Base-by-base conservation (phyloP, 768 basidiomycete species). In the Mycena leptocephala region DNA sequence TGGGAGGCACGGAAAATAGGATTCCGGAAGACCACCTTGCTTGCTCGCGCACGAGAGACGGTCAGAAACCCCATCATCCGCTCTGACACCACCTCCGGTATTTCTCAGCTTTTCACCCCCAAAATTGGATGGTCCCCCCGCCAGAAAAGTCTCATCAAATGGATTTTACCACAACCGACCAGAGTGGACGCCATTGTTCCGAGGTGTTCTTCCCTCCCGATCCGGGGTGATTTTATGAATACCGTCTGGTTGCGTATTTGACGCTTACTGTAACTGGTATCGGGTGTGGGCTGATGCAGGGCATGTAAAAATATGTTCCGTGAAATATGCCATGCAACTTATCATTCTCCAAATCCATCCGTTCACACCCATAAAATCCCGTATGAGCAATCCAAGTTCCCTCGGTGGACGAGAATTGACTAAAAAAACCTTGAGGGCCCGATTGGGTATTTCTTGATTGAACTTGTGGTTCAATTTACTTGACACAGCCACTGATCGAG, bases 1-100 rank as follows among this genome's bases (percentile, higher is more conserved):
- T 70, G 26, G 35, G 76, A 77, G 48, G 76, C 62, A 28, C 43
- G 66, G 11, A 73, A 70, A 16, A 58, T 77, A 11, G 76, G 76
- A 35, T 58, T 56, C 20, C 39, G 48, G 14, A 74, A 65, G 51
- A 74, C 63, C 14, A 28, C 41, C 3, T 32, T 74, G 28, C 69
- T 77, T 24, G 76, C 72, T 35, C 67, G 48, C 5, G 69, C 76
- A 10, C 61, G 76, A 24, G 76, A 77, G 62, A 24, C 51, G 26
- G 39, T 74, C 3, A 56, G 76, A n/a, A 71, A 77, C 53, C 61
- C 67, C 64, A 67, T n/a, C 56, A 73, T 3, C 51, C 63, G 3
- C 20, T 5, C 30, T 46, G 48, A 37, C 16, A n/a, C 13, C 67
- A 16, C 55, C 67, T 1, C 37, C 67, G 14, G 1, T 4, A 22